phyloP scores from a whole-genome alignment of 2,329 filamentous ascomycete genomes.

The Dothistroma septosporum region DNA sequence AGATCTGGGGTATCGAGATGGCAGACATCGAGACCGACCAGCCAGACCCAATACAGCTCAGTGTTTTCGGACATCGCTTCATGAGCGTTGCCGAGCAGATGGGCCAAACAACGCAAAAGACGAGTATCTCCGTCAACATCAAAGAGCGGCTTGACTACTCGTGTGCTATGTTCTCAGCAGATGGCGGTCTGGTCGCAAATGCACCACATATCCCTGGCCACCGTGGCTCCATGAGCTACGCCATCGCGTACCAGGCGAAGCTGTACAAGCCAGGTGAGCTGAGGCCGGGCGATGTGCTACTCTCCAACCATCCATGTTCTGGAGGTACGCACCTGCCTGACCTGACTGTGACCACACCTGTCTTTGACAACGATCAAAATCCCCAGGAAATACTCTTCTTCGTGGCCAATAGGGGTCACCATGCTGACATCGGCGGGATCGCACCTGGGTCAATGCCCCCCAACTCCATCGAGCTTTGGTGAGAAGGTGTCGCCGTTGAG shows the following conservation, averaged over 20 bases:
- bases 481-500: conserved; percentile 55
- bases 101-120: conserved; percentile 74
- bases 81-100: conserved; percentile 86
- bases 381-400: conserved; percentile 69
- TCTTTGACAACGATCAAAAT: conserved; percentile 60
- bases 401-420: conserved; percentile 73
- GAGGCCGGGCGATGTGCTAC: conserved; percentile 73
- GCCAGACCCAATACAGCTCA: conserved; percentile 66
- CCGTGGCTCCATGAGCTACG: conserved; percentile 80
- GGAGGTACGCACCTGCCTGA: conserved; percentile 81
- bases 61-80: conserved; percentile 76
- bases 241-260: conserved; percentile 70
- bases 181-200: conserved; percentile 74
- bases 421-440: conserved; percentile 81
- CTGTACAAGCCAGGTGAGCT: conserved; percentile 71
- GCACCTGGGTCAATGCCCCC: conserved; percentile 80
- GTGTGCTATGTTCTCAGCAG: conserved; percentile 73
- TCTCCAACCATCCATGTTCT: conserved; percentile 79
- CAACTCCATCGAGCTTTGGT: conserved; percentile 58
- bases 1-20: conserved; percentile 51
- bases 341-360: conserved; percentile 75
- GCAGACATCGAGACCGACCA: conserved; percentile 37
- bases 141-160: conserved; percentile 81
- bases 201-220: conserved; percentile 77
- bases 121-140: conserved; percentile 73